These are phyloP conservation scores for Dothiorella sarmentorum DNA, from an alignment of 2,329 filamentous ascomycete species.

Conservation along the genomic window DNA sequence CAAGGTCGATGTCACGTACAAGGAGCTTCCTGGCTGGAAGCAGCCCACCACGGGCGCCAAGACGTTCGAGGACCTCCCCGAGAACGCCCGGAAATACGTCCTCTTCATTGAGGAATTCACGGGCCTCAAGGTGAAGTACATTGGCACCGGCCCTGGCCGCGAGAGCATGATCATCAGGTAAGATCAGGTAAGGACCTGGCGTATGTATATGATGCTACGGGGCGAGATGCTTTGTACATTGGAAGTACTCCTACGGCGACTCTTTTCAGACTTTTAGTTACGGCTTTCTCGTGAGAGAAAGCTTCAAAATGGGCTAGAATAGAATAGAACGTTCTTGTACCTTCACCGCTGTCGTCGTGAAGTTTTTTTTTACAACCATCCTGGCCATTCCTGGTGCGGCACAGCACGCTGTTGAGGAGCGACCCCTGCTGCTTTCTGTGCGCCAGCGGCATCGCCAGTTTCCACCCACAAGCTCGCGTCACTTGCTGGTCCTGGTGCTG, in stretches of 20 bases:
- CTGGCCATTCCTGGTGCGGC: no score
- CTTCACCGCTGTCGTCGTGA: no score
- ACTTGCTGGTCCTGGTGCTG: no score
- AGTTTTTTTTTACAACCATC: no score
- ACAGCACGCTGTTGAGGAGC: no score
- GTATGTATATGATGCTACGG: background rate
- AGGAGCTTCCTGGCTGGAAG: constrained; percentile 68
- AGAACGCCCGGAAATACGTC: constrained; percentile 63
- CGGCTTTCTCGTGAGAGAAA: background rate
- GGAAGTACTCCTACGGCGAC: background rate
- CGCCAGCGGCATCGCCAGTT: no score
- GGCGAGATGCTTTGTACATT: background rate
- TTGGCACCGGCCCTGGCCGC: constrained; percentile 63
- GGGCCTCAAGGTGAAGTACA: constrained; percentile 61
- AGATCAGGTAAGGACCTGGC: constrained; percentile 3
- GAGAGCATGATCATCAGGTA: constrained; percentile 61
- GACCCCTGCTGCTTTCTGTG: no score
- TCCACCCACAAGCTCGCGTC: no score
- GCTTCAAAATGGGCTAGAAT: constrained; percentile 4
- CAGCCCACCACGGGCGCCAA: constrained; percentile 58
- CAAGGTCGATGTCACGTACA: constrained; percentile 62
- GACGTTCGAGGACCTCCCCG: constrained; percentile 61
- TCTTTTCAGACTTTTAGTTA: background rate
- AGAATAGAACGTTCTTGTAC: constrained; percentile 1
- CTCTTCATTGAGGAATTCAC: constrained; percentile 65